A percentile compares a stretch with the other conserved stretches of the same genome.
Conservation (phyloP, 208 protist species). For the Leptomonas seymouri region DNA sequence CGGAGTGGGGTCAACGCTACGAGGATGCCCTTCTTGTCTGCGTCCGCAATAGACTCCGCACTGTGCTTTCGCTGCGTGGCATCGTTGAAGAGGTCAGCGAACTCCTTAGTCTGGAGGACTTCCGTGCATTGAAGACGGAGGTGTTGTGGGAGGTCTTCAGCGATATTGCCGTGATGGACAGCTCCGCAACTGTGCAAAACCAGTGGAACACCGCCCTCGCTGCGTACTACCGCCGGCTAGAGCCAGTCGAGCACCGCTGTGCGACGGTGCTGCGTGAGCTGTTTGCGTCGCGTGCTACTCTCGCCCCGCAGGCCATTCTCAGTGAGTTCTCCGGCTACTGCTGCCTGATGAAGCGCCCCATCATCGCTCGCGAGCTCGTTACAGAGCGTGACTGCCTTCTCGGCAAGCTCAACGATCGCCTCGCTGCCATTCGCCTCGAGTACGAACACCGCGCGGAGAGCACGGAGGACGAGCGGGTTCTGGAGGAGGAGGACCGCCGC, state of each 20-base stretch:
- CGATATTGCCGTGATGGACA: conserved; percentile 70
- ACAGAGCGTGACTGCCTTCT: conserved; percentile 84
- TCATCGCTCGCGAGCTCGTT: conserved; percentile 87
- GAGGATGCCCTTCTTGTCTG: conserved; percentile 58
- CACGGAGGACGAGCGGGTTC: conserved; percentile 66
- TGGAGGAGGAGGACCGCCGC: conserved; percentile 86
- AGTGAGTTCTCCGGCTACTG: conserved; percentile 83
- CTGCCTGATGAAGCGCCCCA: conserved; percentile 84
- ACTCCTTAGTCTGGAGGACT: conserved; percentile 57
- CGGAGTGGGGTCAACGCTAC: conserved; percentile 56
- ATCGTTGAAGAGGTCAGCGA: conserved; percentile 76
- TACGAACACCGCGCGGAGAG: conserved; percentile 86
- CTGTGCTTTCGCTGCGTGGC: conserved; percentile 57
- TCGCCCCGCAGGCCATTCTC: conserved; percentile 87
- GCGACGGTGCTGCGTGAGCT: conserved; percentile 76
- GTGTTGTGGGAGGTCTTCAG: conserved; percentile 81
- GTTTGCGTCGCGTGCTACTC: conserved; percentile 59
- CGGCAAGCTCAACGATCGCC: conserved; percentile 87
- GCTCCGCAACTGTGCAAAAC: conserved; percentile 48
- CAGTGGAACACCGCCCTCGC: conserved; percentile 70
- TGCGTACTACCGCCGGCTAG: conserved; percentile 82
- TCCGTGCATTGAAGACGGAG: conserved; percentile 62
- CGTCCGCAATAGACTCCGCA: conserved; percentile 62
- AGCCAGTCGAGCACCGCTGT: conserved; percentile 86
- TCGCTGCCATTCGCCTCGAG: conserved; percentile 84